Percentiles rank a stretch among this genome's conserved stretches.
These are phyloP conservation scores for Rhizopogon rudus DNA, from an alignment of 768 basidiomycete species.

Conservation along the genomic window DNA sequence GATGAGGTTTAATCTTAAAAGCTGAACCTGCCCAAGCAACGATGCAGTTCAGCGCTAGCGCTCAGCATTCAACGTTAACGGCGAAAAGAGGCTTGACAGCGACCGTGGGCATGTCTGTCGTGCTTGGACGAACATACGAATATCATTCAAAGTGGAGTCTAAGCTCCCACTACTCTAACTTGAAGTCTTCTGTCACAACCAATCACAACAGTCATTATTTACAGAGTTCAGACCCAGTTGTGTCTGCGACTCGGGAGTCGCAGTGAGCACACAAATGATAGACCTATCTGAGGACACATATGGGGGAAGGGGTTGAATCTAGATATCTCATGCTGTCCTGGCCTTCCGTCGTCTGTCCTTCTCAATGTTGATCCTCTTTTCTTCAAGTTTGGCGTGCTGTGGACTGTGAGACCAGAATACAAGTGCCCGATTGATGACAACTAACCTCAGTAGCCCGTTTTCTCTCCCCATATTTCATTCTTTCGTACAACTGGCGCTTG, in stretches of 20 bases:
- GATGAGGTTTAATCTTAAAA: not conserved
- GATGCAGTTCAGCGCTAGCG: slow-evolving; percentile 4
- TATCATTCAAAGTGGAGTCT: not conserved
- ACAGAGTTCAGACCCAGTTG: not conserved
- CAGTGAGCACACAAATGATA: not conserved
- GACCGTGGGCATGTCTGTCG: slow-evolving; percentile 6
- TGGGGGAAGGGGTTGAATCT: not conserved
- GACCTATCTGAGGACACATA: not conserved
- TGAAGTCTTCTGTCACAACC: not conserved
- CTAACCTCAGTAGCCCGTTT: slow-evolving; percentile 78
- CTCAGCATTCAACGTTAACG: slow-evolving; percentile 5
- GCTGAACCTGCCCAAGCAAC: not conserved
- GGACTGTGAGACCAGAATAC: slow-evolving; percentile 6
- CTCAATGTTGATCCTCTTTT: slow-evolving; percentile 49
- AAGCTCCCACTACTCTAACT: not conserved
- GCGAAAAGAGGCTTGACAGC: slow-evolving; percentile 1
- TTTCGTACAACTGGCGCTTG: slow-evolving; percentile 89
- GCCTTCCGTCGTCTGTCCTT: slow-evolving; percentile 45
- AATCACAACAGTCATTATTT: not conserved
- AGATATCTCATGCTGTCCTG: slow-evolving; percentile 15
- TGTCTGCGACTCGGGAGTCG: too few relatives aligned
- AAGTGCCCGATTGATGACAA: slow-evolving; percentile 3
- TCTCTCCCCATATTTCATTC: slow-evolving; percentile 83
- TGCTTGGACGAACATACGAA: too few relatives aligned
- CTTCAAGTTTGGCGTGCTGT: slow-evolving; percentile 59